A percentile compares a stretch with the other conserved stretches of the same genome.
These are phyloP conservation scores for Dactylorhiza incarnata DNA, from an alignment of 106 monocot species.

Conservation along the genomic window DNA sequence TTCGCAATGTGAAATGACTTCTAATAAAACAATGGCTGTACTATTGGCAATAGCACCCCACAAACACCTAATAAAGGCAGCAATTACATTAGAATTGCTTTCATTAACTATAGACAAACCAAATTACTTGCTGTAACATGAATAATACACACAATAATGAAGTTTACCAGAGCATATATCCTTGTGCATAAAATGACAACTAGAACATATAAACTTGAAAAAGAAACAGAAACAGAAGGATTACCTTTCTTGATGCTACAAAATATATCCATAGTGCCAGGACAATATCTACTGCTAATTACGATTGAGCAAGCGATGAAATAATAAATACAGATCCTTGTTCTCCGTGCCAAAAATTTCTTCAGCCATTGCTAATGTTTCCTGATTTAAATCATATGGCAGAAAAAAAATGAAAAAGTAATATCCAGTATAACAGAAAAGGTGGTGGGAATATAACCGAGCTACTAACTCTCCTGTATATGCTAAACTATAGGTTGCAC, in stretches of 20 bases:
- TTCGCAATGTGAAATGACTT: background rate
- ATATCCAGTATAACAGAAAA: background rate
- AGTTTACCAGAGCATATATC: background rate
- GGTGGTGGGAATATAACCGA: background rate
- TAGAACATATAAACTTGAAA: background rate
- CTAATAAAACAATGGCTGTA: background rate
- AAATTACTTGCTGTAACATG: background rate
- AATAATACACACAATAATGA: background rate
- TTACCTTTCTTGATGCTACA: background rate
- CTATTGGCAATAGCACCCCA: background rate
- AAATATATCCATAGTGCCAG: background rate
- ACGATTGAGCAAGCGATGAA: slow-evolving; percentile 65
- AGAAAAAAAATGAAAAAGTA: background rate
- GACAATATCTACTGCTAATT: slow-evolving; percentile 23
- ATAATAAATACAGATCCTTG: slow-evolving; percentile 77
- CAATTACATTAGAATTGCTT: background rate
- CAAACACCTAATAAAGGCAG: background rate
- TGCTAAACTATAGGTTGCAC: too few species aligned
- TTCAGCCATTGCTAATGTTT: slow-evolving; percentile 72
- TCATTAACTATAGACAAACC: background rate
- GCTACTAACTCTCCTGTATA: background rate
- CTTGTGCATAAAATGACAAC: background rate
- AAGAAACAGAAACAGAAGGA: background rate
- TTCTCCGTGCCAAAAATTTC: slow-evolving; percentile 84
- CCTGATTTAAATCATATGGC: slow-evolving; percentile 20